Conservation (phyloP, 2,329 filamentous ascomycete species). For the Alternaria gaisen region DNA sequence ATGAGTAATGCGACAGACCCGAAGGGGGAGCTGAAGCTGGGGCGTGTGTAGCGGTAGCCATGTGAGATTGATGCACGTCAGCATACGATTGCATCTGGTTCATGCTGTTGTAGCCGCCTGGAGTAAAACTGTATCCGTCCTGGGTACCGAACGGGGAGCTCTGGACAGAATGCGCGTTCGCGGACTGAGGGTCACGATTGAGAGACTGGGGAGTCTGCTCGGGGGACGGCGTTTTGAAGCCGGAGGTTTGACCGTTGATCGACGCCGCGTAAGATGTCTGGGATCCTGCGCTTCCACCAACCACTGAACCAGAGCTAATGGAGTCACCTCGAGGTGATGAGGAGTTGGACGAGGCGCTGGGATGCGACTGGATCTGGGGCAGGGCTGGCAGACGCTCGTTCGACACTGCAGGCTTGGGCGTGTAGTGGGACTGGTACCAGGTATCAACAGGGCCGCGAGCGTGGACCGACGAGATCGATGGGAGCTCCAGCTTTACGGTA, state of each 20-base stretch:
- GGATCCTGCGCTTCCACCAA: slow-evolving; percentile 61
- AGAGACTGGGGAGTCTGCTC: slow-evolving; percentile 64
- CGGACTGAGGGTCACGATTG: slow-evolving; percentile 45
- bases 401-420: slow-evolving; percentile 71
- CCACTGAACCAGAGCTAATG: slow-evolving; percentile 67
- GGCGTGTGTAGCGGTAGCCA: slow-evolving; percentile 79
- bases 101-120: slow-evolving; percentile 68
- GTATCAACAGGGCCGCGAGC: slow-evolving; percentile 78
- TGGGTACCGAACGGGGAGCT: slow-evolving; percentile 52
- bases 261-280: slow-evolving; percentile 66
- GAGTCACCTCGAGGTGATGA: slow-evolving; percentile 81
- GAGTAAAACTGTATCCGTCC: slow-evolving; percentile 49
- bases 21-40: slow-evolving; percentile 80
- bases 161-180: slow-evolving; percentile 51
- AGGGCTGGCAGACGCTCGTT: slow-evolving; percentile 78
- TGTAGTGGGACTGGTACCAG: slow-evolving; percentile 74
- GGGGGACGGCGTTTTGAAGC: slow-evolving; percentile 80
- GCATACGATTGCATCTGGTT: slow-evolving; percentile 83
- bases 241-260: slow-evolving; percentile 61
- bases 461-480: slow-evolving; percentile 84
- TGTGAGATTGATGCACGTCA: slow-evolving; percentile 81
- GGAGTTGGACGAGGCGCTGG: slow-evolving; percentile 72
- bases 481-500: slow-evolving; percentile 94
- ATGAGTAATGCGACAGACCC: slow-evolving; percentile 78
- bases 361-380: slow-evolving; percentile 71